Evolutionary conservation across 495 filamentous ascomycete species (phyloP), one percentile per base, ranked within the genome.

Genomic region (Xeromyces bisporus): DNA sequence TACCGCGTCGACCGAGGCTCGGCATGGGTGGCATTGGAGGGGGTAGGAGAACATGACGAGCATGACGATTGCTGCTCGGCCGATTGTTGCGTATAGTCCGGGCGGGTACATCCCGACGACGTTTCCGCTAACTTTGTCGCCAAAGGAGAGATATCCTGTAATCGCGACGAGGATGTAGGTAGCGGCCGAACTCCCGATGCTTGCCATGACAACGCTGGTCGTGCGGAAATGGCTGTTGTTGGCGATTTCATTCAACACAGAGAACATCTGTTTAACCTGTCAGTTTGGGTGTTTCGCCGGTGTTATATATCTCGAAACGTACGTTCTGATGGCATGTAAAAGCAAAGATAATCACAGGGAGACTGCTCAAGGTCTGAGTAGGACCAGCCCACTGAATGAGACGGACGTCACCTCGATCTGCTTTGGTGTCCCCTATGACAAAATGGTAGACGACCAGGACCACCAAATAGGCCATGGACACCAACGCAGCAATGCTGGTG

Each of bases 261-360:
- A 93, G 47, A 97, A 97, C 89, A 97, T 97, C 85, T 93, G 41
- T 15, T 10, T 8, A 28, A 23, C 10, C 17, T n/a, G 36, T 48
- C 42, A 40, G 31, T 9, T 29, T 15, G 15, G n/a, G n/a, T 18
- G n/a, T 18, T 1, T 3, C 5, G 1, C 15, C 6, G 25, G 25
- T 1, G 7, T 11, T 2, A 28, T 43, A 37, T 47, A 40, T 13
- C 14, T 4, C 13, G 9, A 4, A 23, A 21, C 70, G 37, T 60
- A 93, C 84, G 44, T 97, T 97, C 42, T 97, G 89, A 54, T 97
- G 89, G 47, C 91, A 97, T 3, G 89, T 97, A 54, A 94, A 97
- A 12, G 89, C 89, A 58, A 96, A 97, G 6, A 97, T 82, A 35
- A 94, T 82, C 25, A 97, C 81, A 0, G 89, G 91, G 36, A 97